Evolutionary conservation across 2,329 filamentous ascomycete genomes (phyloP).

Genomic region (Curvularia sp.): DNA sequence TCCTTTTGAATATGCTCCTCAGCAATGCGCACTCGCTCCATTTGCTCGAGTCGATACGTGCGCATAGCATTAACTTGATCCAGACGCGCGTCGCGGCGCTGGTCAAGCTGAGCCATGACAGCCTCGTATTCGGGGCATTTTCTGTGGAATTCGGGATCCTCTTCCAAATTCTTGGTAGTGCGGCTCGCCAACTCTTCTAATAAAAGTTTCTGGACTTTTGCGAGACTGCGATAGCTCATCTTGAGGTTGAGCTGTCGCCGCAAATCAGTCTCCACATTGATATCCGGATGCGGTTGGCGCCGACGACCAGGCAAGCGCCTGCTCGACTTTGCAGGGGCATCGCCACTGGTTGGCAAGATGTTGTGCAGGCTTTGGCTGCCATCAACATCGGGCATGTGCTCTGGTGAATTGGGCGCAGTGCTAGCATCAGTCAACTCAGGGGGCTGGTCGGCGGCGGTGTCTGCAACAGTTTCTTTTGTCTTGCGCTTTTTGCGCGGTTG

Average conservation of each 20-base stretch:
- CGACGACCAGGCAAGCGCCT: conserved; percentile 54
- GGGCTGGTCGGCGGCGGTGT: conserved; percentile 41
- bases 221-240: conserved; percentile 68
- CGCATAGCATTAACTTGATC: conserved; percentile 50
- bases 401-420: conserved; percentile 47
- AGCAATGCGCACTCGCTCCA: conserved; percentile 45
- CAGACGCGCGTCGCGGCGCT: conserved; percentile 53
- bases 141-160: conserved; percentile 62
- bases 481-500: conserved; percentile 49
- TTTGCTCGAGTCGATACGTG: conserved; percentile 47
- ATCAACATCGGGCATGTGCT: conserved; percentile 46
- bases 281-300: conserved; percentile 57
- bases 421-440: conserved; percentile 49
- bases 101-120: conserved; percentile 62
- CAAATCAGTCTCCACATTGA: conserved; percentile 56
- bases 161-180: conserved; percentile 64
- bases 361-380: conserved; percentile 44
- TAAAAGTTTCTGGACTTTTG: conserved; percentile 68
- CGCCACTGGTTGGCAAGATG: conserved; percentile 47
- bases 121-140: conserved; percentile 61
- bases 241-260: conserved; percentile 71
- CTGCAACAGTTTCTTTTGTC: conserved; percentile 37
- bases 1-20: conserved; percentile 46
- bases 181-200: conserved; percentile 71
- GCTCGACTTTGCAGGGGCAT: conserved; percentile 46